phyloP scores from a whole-genome alignment of 1,139 yeast species.

The Hansenula anomala region DNA sequence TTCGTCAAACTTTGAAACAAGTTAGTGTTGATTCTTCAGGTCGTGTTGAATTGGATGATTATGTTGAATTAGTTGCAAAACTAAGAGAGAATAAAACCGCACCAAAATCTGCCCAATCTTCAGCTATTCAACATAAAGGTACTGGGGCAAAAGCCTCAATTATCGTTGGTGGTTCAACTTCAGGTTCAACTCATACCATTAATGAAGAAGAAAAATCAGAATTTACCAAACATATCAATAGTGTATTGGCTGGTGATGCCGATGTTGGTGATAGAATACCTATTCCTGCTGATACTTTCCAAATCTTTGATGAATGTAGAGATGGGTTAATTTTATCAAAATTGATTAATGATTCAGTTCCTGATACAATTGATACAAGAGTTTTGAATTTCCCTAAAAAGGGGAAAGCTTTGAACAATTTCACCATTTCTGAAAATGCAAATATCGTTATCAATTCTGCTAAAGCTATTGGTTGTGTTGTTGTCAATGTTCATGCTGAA shows the following conservation, averaged over 20 bases:
- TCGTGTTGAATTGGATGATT: constrained; percentile 93
- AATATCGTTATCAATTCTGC: constrained; percentile 97
- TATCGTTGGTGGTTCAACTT: constrained; percentile 75
- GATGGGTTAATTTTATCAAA: constrained; percentile 93
- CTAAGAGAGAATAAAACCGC: constrained; percentile 44
- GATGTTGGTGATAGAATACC: constrained; percentile 86
- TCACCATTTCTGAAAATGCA: constrained; percentile 95
- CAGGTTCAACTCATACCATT: constrained; percentile 95
- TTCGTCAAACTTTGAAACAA: constrained; percentile 85
- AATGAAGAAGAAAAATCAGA: constrained; percentile 96
- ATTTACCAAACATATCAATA: constrained; percentile 92
- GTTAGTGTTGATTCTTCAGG: constrained; percentile 97
- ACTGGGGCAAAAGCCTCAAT: constrained; percentile 57
- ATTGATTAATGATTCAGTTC: constrained; percentile 94
- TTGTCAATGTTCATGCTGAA: constrained; percentile 95
- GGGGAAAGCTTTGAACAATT: constrained; percentile 82
- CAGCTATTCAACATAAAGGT: constrained; percentile 42
- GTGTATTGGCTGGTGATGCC: constrained; percentile 85
- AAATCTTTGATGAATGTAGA: constrained; percentile 92
- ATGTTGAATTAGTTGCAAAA: constrained; percentile 77
- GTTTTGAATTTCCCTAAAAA: constrained; percentile 84
- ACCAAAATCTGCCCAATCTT: constrained; percentile 26
- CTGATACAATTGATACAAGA: constrained; percentile 97
- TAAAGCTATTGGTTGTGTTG: constrained; percentile 97
- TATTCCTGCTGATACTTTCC: constrained; percentile 90